Base-by-base conservation (phyloP, 192 early-diverging fungal genomes). In the Rhizophagus clarus region DNA sequence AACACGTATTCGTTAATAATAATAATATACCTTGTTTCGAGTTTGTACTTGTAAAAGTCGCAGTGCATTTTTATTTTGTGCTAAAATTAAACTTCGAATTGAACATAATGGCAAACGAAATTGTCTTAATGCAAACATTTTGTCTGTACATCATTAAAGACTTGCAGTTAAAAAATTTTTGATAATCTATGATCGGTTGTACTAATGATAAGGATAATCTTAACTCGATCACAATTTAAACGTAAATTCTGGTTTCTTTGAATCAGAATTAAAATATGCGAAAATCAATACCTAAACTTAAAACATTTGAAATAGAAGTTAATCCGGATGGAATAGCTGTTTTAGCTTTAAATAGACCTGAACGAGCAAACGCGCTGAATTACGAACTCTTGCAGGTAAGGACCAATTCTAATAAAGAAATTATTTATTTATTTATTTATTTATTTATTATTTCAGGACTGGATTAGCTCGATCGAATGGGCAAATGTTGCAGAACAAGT, bases 331-430 rank as follows among this genome's bases (percentile, higher is more conserved):
- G 92, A 64, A 90, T 93, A n/a, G 86, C 87, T 49, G 85, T 90
- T 26, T 86, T 93, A 75, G 75, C 87, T 12, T 91, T 92, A 73
- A 92, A 91, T 80, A 85, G 90, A 20, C 92, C 92, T 34, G 74
- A 87, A 74, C 82, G 79, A 3, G 88, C 87, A 82, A 93, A 93
- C 80, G 84, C 91, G 4, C 81, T 93, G 70, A 83, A 85, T 34
- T 83, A 87, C 24, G 85, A 85, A 62, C 86, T 85, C 8, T 92
- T 91, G 75, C 75, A 83, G 45, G 85, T 83, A 81, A 40, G 20
- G 10, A 60, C 14, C 7, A 4, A 32, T 24, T 67, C 17, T 12
- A 45, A 12, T 45, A 45, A 12, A 45, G 11, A 56, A 56, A 56
- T 56, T 56, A 15, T 0, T 51, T 56, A 56, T 5, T 34, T 34